Conservation (phyloP, 495 filamentous ascomycete genomes). For the Penicillium salamii region DNA sequence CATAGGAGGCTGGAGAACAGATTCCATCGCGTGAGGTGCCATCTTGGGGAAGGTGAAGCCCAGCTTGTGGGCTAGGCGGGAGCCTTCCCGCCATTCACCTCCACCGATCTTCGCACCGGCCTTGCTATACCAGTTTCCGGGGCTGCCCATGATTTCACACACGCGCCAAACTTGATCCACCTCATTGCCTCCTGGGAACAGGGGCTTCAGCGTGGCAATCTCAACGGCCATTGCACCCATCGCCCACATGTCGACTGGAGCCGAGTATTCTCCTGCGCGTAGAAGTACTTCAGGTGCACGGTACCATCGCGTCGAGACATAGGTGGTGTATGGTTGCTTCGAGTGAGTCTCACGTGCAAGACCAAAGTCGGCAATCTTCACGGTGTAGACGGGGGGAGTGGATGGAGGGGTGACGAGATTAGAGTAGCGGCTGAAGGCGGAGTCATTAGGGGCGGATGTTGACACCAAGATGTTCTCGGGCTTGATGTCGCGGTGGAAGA, state of each 20-base stretch:
- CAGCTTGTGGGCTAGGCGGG: constrained; percentile 86
- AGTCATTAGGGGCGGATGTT: constrained; percentile 80
- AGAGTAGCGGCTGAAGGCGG: constrained; percentile 87
- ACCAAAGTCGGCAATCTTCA: constrained; percentile 99
- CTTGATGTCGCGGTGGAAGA: constrained; percentile 99
- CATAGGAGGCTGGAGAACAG: constrained; percentile 81
- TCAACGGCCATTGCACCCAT: constrained; percentile 99
- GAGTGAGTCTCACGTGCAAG: constrained; percentile 97
- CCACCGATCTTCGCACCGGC: constrained; percentile 82
- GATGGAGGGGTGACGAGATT: constrained; percentile 91
- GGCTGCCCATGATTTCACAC: constrained; percentile 99
- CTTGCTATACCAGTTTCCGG: constrained; percentile 96
- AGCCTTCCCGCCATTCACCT: constrained; percentile 97
- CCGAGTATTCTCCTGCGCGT: constrained; percentile 93
- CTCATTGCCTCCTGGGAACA: constrained; percentile 97
- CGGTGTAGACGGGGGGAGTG: constrained; percentile 87
- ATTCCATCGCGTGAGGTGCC: constrained; percentile 96
- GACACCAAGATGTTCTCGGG: constrained; percentile 99
- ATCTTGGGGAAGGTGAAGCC: constrained; percentile 99
- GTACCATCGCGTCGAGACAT: constrained; percentile 98
- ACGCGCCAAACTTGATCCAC: constrained; percentile 99
- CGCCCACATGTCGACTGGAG: constrained; percentile 97
- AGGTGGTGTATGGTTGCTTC: constrained; percentile 94
- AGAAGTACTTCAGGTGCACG: constrained; percentile 94
- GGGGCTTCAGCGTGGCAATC: constrained; percentile 92